Evolutionary conservation across 2,329 filamentous ascomycete genomes (phyloP).

Genomic region (Neoascochyta sp.): DNA sequence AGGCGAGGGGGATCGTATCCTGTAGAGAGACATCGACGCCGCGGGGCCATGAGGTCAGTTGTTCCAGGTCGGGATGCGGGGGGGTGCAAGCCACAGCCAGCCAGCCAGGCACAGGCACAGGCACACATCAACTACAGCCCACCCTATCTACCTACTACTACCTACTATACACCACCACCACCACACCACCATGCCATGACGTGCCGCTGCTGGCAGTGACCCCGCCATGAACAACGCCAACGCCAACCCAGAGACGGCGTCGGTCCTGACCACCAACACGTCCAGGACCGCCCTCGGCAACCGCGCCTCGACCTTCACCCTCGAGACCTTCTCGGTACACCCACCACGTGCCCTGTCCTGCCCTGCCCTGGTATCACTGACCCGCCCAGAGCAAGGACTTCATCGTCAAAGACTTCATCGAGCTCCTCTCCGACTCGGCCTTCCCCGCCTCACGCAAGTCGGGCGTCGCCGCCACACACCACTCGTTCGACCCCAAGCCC

Average conservation of each 20-base stretch:
- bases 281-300: slow-evolving; percentile 42
- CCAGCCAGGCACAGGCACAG: too few relatives aligned
- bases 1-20: too few relatives aligned
- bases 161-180: too few relatives aligned
- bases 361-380: slow-evolving; percentile 7
- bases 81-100: slow-evolving; percentile 9
- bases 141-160: too few relatives aligned
- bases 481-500: slow-evolving; percentile 86
- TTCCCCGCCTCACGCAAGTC: slow-evolving; percentile 78
- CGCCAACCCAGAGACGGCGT: slow-evolving; percentile 41
- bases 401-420: slow-evolving; percentile 96
- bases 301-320: slow-evolving; percentile 74
- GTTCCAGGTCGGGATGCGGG: slow-evolving; percentile 5
- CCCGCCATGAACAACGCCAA: slow-evolving; percentile 34
- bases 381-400: slow-evolving; percentile 62
- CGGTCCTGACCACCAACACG: slow-evolving; percentile 40
- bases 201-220: too few relatives aligned
- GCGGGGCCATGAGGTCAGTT: slow-evolving; percentile 10
- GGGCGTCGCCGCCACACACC: slow-evolving; percentile 46
- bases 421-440: slow-evolving; percentile 81
- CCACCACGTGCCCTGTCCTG: slow-evolving; percentile 1
- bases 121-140: too few relatives aligned
- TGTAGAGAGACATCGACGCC: too few relatives aligned
- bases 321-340: slow-evolving; percentile 64
- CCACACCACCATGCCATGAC: too few relatives aligned